phyloP scores from a whole-genome alignment of 1,284 basidiomycete species.

The Mycena sp. region DNA sequence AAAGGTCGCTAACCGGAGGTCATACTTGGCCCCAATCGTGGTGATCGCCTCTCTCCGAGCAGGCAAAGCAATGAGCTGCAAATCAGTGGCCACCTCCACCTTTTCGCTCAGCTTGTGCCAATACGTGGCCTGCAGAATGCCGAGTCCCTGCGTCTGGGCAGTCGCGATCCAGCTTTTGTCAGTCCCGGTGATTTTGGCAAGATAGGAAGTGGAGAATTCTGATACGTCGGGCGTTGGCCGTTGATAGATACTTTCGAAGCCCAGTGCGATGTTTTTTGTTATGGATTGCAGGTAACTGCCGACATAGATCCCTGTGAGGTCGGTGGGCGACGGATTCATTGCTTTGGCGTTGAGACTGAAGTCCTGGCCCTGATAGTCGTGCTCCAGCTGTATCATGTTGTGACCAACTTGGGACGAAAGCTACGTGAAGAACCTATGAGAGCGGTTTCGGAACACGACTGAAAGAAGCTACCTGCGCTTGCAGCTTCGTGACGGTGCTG shows the following conservation, averaged over 20 bases:
- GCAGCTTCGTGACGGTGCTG: constrained; percentile 86
- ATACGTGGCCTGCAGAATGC: constrained; percentile 92
- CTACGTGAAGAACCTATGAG: constrained; percentile 44
- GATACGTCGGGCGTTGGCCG: constrained; percentile 76
- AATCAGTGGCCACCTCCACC: constrained; percentile 98
- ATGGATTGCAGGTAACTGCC: constrained; percentile 97
- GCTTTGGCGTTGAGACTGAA: constrained; percentile 91
- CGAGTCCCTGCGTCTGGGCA: constrained; percentile 88
- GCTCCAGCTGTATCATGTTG: constrained; percentile 93
- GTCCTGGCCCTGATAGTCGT: constrained; percentile 93
- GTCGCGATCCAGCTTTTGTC: constrained; percentile 93
- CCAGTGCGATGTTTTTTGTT: constrained; percentile 90
- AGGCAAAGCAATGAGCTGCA: constrained; percentile 85
- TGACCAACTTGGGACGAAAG: constrained; percentile 77
- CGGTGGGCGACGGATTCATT: constrained; percentile 91
- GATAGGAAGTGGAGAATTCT: constrained; percentile 86
- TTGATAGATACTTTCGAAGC: constrained; percentile 92
- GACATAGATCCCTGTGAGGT: constrained; percentile 94
- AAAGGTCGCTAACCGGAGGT: constrained; percentile 94
- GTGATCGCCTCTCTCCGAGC: constrained; percentile 90
- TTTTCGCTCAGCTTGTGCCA: constrained; percentile 97
- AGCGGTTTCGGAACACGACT: constrained; percentile 27
- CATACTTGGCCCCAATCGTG: constrained; percentile 96
- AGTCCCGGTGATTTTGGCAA: constrained; percentile 85
- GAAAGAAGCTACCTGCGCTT: constrained; percentile 85